Base-by-base conservation (phyloP, 192 early-diverging fungal species). In the Coemansia sp. region DNA sequence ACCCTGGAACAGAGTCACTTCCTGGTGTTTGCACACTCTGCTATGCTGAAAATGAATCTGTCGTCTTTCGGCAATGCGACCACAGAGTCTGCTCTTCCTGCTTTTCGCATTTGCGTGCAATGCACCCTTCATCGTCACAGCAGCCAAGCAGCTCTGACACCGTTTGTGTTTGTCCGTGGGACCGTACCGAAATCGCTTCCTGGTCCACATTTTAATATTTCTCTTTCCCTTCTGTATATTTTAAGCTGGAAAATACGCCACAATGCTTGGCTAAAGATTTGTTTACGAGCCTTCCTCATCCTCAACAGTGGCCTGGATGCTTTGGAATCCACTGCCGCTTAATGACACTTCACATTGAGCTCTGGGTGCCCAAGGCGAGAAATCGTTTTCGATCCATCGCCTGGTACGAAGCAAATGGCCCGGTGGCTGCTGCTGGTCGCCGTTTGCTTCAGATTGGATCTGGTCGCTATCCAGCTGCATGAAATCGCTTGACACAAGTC, bases 311-410 rank as follows among this genome's bases (percentile, higher is more conserved):
- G 24, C 51, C 1, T 23, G 26, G 35, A 18, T 59, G 34, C 57
- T 59, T 26, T 63, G 71, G 35, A 81, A 81, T 0, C 78, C 78
- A 21, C 62, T 41, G 11, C 67, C 67, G 33, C 60, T 64, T 0
- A 81, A 70, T 11, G 63, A n/a, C 5, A 81, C 73, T 56, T 81
- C 78, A 43, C 78, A 81, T 12, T 69, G 70, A 2, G 73, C 70
- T 5, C 52, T 53, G 12, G 70, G 60, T 4, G 73, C 73, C 78
- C 78, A 81, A 9, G 78, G 73, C 45, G 78, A 68, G 53, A 81
- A 69, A 2, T 38, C 51, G 58, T 71, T 71, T 43, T 80, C 77
- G 14, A 80, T 41, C 77, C 77, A 80, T 6, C 77, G 51, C 14
- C 77, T 70, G 16, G 72, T 74, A 6, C 77, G 63, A 36, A 71